These are phyloP conservation scores for Populus hybrid DNA, from an alignment of 441 rosid species.

Conservation along the genomic window DNA sequence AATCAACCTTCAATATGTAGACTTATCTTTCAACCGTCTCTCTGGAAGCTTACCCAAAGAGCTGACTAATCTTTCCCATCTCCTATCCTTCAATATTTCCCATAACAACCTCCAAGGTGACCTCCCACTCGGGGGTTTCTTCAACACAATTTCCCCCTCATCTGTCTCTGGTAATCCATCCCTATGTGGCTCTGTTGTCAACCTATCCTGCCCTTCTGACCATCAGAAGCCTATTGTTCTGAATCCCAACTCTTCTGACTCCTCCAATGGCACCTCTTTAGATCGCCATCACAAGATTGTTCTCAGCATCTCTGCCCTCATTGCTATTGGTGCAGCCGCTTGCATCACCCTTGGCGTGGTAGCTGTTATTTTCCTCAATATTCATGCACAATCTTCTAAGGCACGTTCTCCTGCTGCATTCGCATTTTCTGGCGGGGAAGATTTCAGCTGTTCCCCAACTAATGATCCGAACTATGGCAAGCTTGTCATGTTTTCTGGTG, in stretches of 20 bases:
- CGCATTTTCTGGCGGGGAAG: constrained; percentile 67
- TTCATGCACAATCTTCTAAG: constrained; percentile 63
- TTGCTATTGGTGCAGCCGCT: constrained; percentile 92
- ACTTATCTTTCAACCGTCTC: constrained; percentile 70
- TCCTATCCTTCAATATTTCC: constrained; percentile 72
- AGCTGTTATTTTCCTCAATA: constrained; percentile 74
- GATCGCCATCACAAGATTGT: constrained; percentile 54
- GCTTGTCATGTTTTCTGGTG: constrained; percentile 93
- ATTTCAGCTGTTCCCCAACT: constrained; percentile 76
- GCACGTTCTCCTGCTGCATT: constrained; percentile 45
- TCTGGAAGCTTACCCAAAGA: constrained; percentile 80
- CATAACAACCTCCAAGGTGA: constrained; percentile 78
- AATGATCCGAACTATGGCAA: constrained; percentile 85
- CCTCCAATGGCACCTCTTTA: constrained; percentile 46
- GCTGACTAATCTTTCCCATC: constrained; percentile 70
- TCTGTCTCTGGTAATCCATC: constrained; percentile 75
- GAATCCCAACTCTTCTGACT: constrained; percentile 79
- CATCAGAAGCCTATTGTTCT: constrained; percentile 97
- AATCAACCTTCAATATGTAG: constrained; percentile 58
- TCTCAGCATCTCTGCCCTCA: constrained; percentile 83
- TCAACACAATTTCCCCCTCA: constrained; percentile 77
- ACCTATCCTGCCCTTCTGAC: constrained; percentile 82
- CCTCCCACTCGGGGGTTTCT: constrained; percentile 92
- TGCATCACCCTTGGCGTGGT: constrained; percentile 80
- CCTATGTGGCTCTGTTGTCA: constrained; percentile 81